Conservation (phyloP, 345 rosid species). For the Salix koriyanagi region DNA sequence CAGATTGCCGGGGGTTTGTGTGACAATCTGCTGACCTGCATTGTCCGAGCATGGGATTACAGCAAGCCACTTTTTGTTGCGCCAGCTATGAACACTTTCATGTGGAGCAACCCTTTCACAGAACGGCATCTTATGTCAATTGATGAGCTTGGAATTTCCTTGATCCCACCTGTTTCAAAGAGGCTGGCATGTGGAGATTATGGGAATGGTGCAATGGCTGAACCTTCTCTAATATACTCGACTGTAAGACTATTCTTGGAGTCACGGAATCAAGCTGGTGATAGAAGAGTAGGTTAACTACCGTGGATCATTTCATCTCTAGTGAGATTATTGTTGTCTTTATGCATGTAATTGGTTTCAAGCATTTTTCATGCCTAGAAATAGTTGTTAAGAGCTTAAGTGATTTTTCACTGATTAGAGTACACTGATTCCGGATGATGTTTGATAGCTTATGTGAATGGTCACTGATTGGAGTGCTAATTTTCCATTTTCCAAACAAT, state of each 20-base stretch:
- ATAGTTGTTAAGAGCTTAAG: too few species aligned
- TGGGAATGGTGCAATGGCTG: constrained; percentile 91
- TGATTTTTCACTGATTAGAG: too few species aligned
- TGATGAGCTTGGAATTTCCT: constrained; percentile 82
- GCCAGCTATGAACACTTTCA: constrained; percentile 84
- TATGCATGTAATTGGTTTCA: not conserved
- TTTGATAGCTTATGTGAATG: too few species aligned
- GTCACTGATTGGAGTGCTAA: too few species aligned
- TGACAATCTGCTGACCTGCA: constrained; percentile 83
- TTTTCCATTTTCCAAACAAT: too few species aligned
- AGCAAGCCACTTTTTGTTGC: constrained; percentile 75
- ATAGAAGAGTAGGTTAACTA: constrained; percentile 9
- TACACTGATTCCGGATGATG: too few species aligned
- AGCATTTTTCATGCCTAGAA: too few species aligned
- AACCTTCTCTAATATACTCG: constrained; percentile 71
- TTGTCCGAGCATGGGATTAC: constrained; percentile 92
- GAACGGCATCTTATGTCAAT: constrained; percentile 73
- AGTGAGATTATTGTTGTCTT: not conserved
- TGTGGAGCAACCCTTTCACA: constrained; percentile 92
- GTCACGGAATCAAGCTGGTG: constrained; percentile 41
- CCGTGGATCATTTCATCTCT: not conserved
- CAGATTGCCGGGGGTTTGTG: constrained; percentile 94
- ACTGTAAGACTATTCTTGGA: constrained; percentile 70
- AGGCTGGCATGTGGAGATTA: constrained; percentile 88
- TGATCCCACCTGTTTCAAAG: constrained; percentile 78